Conservation (phyloP, 805 yeast genomes). For the Candida ipomoeae region DNA sequence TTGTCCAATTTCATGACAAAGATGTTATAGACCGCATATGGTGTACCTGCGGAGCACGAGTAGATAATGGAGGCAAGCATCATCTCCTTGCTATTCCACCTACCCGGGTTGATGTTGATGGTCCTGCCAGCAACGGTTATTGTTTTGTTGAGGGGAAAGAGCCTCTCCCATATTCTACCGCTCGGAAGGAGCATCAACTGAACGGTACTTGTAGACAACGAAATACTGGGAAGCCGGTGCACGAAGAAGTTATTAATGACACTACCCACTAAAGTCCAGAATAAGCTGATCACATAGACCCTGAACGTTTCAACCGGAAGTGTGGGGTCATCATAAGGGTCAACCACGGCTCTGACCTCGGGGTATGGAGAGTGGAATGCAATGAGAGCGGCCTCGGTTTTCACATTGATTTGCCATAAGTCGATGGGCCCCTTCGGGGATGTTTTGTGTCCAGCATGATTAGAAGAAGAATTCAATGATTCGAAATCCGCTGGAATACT, state of each 20-base stretch:
- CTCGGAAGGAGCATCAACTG: conserved; percentile 38
- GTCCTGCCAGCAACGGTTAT: conserved; percentile 21
- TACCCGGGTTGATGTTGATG: conserved; percentile 37
- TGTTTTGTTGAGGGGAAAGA: conserved; percentile 23
- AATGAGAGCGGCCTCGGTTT: conserved; percentile 41
- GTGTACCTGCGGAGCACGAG: conserved; percentile 40
- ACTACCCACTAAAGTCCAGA: conserved; percentile 51
- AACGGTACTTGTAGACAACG: conserved; percentile 37
- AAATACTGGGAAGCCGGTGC: conserved; percentile 50
- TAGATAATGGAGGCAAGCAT: conserved; percentile 42
- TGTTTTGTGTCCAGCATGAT: not conserved
- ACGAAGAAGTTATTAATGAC: conserved; percentile 55
- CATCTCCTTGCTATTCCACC: conserved; percentile 44
- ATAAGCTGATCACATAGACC: conserved; percentile 49
- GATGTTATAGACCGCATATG: conserved; percentile 40
- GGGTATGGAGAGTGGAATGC: conserved; percentile 55
- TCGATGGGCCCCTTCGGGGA: not conserved
- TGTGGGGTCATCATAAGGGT: conserved; percentile 49
- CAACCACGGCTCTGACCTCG: conserved; percentile 64
- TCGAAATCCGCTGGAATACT: conserved; percentile 14
- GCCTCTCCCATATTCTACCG: conserved; percentile 38
- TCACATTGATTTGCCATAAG: conserved; percentile 30
- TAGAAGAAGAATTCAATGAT: conserved; percentile 5
- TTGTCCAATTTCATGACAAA: conserved; percentile 41
- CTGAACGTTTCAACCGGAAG: conserved; percentile 51